Evolutionary conservation across 768 basidiomycete genomes (phyloP).

Genomic region (Candolleomyces aberdarensis): DNA sequence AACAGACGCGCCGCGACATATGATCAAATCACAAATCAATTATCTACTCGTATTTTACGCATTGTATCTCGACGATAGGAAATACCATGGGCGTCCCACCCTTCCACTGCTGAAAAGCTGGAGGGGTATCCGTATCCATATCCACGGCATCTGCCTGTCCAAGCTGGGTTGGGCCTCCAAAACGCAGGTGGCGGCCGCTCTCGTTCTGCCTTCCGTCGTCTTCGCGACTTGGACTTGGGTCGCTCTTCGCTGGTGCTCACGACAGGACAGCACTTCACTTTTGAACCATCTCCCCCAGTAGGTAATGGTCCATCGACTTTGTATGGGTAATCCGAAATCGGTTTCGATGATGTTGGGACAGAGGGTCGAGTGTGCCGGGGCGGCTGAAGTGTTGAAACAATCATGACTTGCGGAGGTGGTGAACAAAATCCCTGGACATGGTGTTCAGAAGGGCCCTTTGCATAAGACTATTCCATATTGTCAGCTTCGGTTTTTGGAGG

Average conservation of each 20-base stretch:
- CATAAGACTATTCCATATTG: neutral
- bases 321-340: conserved; percentile 33
- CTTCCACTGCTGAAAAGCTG: conserved; percentile 17
- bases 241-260: conserved; percentile 14
- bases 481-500: neutral
- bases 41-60: neutral
- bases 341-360: conserved; percentile 15
- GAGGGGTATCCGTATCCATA: conserved; percentile 43
- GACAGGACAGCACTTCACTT: conserved; percentile 18
- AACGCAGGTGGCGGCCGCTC: conserved; percentile 33
- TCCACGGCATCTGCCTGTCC: conserved; percentile 37
- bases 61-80: neutral
- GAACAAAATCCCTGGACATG: neutral
- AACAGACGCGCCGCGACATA: neutral
- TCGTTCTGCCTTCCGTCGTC: conserved; percentile 7
- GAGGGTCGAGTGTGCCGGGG: conserved; percentile 41
- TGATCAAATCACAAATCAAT: neutral
- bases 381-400: conserved; percentile 26
- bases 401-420: conserved; percentile 23
- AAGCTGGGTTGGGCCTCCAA: conserved; percentile 36
- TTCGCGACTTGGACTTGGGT: conserved; percentile 15
- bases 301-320: conserved; percentile 8
- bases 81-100: neutral
- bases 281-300: conserved; percentile 4
- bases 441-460: neutral